A percentile compares a stretch with the other conserved stretches of the same genome.
These are phyloP conservation scores for Antarctomyces pellizariae DNA, from an alignment of 495 filamentous ascomycete genomes.

Conservation along the genomic window DNA sequence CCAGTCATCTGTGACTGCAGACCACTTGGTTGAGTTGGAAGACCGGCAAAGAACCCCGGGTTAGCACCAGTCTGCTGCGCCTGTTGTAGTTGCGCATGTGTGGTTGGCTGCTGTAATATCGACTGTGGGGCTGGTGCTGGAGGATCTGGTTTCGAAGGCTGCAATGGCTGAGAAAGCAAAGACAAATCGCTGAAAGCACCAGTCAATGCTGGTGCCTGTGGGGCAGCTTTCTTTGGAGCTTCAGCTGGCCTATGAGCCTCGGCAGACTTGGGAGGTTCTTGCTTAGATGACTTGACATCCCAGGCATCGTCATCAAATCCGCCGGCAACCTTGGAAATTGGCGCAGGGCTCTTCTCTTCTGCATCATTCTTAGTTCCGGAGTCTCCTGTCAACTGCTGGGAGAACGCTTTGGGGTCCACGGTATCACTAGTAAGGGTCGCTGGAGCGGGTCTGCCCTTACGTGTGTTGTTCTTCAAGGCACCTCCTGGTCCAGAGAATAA, in stretches of 20 bases:
- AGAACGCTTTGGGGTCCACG: slow-evolving; percentile 72
- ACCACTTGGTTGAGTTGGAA: slow-evolving; percentile 5
- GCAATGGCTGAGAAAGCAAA: slow-evolving; percentile 46
- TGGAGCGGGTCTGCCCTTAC: slow-evolving; percentile 74
- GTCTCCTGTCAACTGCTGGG: slow-evolving; percentile 24
- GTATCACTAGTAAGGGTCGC: slow-evolving; percentile 61
- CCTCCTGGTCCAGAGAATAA: slow-evolving; percentile 86
- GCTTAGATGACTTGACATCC: slow-evolving; percentile 83
- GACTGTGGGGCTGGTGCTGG: slow-evolving; percentile 19
- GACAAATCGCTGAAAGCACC: slow-evolving; percentile 64
- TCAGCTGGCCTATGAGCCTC: slow-evolving; percentile 16
- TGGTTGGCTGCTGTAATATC: slow-evolving; percentile 20
- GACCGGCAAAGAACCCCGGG: slow-evolving; percentile 6
- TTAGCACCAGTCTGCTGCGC: slow-evolving; percentile 14
- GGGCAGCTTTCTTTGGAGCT: slow-evolving; percentile 12
- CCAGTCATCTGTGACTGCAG: slow-evolving; percentile 11
- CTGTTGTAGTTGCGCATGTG: slow-evolving; percentile 17
- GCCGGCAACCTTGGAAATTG: slow-evolving; percentile 19
- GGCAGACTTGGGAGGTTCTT: slow-evolving; percentile 17
- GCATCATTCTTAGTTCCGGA: slow-evolving; percentile 16
- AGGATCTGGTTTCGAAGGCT: slow-evolving; percentile 43
- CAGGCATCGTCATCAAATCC: slow-evolving; percentile 97
- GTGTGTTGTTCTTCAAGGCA: slow-evolving; percentile 75
- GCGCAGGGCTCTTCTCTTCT: slow-evolving; percentile 17
- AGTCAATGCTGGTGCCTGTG: slow-evolving; percentile 29